Evolutionary conservation across 1,284 basidiomycete species (phyloP).

Genomic region (Trametes sp.): DNA sequence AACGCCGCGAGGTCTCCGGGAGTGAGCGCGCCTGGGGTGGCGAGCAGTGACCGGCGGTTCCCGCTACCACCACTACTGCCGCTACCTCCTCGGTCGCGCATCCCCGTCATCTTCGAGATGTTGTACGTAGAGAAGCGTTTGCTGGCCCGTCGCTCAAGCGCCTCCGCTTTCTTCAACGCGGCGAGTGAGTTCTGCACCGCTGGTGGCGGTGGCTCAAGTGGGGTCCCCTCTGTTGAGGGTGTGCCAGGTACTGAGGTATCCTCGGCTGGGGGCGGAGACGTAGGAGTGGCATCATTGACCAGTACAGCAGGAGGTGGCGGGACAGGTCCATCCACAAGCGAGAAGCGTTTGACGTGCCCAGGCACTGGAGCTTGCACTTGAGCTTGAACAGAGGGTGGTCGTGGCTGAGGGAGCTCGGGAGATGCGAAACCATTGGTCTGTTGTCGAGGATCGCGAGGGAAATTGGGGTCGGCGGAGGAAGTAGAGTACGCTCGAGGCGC

Average conservation of each 20-base stretch:
- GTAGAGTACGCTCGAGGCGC: constrained; percentile 34
- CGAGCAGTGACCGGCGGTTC: constrained; percentile 74
- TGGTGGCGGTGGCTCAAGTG: constrained; percentile 46
- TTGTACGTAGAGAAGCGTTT: constrained; percentile 98
- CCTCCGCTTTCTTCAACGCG: constrained; percentile 87
- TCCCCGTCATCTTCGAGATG: constrained; percentile 91
- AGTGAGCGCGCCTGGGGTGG: constrained; percentile 61
- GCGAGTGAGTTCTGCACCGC: constrained; percentile 87
- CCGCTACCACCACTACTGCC: constrained; percentile 45
- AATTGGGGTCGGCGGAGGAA: constrained; percentile 30
- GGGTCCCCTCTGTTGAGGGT: constrained; percentile 20
- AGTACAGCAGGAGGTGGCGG: constrained; percentile 48
- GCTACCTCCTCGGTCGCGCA: constrained; percentile 50
- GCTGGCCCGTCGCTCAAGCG: constrained; percentile 90
- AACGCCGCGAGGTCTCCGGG: constrained; percentile 72
- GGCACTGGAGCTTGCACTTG: constrained; percentile 53
- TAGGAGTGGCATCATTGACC: constrained; percentile 56
- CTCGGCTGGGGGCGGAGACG: constrained; percentile 35
- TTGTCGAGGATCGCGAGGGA: constrained; percentile 29
- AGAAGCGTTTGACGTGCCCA: constrained; percentile 75
- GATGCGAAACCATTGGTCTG: constrained; percentile 26
- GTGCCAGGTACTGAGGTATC: constrained; percentile 27
- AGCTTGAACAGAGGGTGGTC: constrained; percentile 41
- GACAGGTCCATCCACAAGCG: constrained; percentile 73
- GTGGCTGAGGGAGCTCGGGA: constrained; percentile 21